These are phyloP conservation scores for Yamadazyma sp. DNA, from an alignment of 1,139 yeast genomes.

Conservation along the genomic window DNA sequence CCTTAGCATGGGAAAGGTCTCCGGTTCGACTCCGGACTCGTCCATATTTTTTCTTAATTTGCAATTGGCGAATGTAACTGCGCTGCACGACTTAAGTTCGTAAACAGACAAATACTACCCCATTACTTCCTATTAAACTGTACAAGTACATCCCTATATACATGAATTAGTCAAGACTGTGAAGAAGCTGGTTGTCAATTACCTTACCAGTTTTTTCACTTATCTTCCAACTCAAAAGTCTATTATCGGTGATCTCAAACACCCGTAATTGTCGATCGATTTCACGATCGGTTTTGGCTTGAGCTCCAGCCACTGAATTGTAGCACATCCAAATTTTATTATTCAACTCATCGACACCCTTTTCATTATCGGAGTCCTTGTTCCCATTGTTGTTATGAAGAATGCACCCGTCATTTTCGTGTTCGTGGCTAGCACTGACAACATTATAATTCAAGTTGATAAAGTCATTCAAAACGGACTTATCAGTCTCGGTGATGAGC, in stretches of 20 bases:
- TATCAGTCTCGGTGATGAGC: constrained; percentile 33
- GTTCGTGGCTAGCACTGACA: constrained; percentile 56
- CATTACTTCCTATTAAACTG: no score
- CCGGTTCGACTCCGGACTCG: constrained; percentile 91
- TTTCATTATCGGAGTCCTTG: constrained; percentile 1
- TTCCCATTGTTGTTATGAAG: constrained; percentile 18
- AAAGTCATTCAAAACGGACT: constrained; percentile 36
- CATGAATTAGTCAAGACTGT: constrained; percentile 9
- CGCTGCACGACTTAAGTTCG: no score
- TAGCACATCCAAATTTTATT: constrained; percentile 40
- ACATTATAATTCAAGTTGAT: constrained; percentile 40
- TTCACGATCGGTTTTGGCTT: constrained; percentile 28
- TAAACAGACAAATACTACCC: no score
- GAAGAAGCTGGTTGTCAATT: constrained; percentile 37
- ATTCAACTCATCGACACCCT: constrained; percentile 1
- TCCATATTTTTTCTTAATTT: constrained; percentile 48
- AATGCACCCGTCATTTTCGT: constrained; percentile 55
- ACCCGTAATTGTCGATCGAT: constrained; percentile 35
- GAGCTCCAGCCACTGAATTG: constrained; percentile 39
- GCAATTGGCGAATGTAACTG: no score
- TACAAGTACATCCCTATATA: not conserved
- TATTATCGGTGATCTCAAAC: constrained; percentile 28
- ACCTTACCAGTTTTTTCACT: constrained; percentile 26
- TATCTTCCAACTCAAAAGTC: constrained; percentile 42
- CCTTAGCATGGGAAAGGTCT: constrained; percentile 90